A percentile compares a stretch with the other conserved stretches of the same genome.
phyloP scores from a whole-genome alignment of 202 grass and related monocot genomes.

The Dendrocalamus latiflorus region DNA sequence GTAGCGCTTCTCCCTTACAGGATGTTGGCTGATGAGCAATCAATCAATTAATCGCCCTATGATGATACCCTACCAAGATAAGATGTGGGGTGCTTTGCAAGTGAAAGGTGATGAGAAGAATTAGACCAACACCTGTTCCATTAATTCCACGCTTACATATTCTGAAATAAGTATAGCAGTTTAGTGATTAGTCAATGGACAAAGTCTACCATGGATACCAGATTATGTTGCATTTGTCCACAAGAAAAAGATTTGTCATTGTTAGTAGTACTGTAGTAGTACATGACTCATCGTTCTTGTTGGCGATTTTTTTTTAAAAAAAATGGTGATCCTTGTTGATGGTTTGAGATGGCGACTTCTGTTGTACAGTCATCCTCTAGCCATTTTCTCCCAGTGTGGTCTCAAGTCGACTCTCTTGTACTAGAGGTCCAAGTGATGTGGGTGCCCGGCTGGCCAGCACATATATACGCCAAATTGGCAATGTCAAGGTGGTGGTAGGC shows the following conservation, averaged over 20 bases:
- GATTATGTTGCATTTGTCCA: not conserved
- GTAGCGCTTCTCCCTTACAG: not conserved
- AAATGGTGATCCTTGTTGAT: not conserved
- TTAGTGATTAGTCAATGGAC: not conserved
- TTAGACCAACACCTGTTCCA: not conserved
- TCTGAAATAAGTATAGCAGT: not conserved
- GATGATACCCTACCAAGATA: not conserved
- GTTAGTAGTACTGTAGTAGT: not conserved
- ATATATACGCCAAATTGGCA: not conserved
- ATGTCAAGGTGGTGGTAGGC: not conserved
- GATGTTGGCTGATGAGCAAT: slow-evolving; percentile 9
- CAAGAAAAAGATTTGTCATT: not conserved
- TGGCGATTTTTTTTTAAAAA: not conserved
- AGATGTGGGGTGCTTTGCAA: not conserved
- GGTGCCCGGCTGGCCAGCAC: not conserved
- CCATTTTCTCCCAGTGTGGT: not conserved
- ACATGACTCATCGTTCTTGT: not conserved
- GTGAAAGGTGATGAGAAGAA: not conserved
- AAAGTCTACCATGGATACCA: not conserved
- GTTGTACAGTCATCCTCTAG: not conserved
- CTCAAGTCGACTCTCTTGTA: not conserved
- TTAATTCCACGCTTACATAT: not conserved
- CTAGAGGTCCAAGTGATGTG: not conserved
- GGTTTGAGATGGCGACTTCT: not conserved
- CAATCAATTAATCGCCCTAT: not conserved